Evolutionary conservation across 2,329 filamentous ascomycete species (phyloP).

Genomic region (Chaetomium strumarium): DNA sequence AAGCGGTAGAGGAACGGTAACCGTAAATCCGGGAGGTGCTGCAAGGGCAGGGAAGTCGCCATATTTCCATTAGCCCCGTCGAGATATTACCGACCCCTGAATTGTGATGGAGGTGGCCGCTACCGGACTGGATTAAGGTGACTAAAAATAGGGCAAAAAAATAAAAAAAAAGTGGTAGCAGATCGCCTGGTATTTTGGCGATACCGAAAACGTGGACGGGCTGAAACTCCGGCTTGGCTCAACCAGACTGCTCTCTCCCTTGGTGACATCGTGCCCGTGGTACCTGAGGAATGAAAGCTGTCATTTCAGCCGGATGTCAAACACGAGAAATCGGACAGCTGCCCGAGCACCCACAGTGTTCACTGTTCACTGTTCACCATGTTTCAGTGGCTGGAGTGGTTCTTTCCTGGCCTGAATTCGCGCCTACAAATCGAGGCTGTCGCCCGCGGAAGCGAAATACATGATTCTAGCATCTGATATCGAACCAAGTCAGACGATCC

Average conservation of each 20-base stretch:
- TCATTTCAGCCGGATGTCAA: slow-evolving; percentile 12
- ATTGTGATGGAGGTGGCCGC: neutral
- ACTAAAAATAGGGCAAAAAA: slow-evolving; percentile 13
- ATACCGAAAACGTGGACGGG: slow-evolving; percentile 8
- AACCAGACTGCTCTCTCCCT: slow-evolving; percentile 5
- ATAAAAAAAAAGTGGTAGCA: neutral
- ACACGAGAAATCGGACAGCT: slow-evolving; percentile 10
- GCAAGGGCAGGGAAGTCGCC: too few relatives aligned
- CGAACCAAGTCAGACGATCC: neutral
- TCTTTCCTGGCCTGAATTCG: neutral
- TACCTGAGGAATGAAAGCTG: neutral
- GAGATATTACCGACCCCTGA: too few relatives aligned
- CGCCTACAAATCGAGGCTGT: neutral
- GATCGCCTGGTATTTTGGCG: neutral
- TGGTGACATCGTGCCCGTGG: neutral
- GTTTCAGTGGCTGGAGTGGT: neutral
- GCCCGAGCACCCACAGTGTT: neutral
- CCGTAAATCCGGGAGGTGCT: too few relatives aligned
- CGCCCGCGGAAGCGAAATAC: neutral
- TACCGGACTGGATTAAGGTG: neutral
- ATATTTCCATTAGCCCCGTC: neutral
- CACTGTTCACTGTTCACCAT: neutral
- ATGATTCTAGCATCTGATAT: too few relatives aligned
- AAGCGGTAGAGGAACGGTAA: too few relatives aligned
- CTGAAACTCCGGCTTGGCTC: slow-evolving; percentile 14